phyloP scores from a whole-genome alignment of 73 alveolate species.

The Uronychia setigera region DNA sequence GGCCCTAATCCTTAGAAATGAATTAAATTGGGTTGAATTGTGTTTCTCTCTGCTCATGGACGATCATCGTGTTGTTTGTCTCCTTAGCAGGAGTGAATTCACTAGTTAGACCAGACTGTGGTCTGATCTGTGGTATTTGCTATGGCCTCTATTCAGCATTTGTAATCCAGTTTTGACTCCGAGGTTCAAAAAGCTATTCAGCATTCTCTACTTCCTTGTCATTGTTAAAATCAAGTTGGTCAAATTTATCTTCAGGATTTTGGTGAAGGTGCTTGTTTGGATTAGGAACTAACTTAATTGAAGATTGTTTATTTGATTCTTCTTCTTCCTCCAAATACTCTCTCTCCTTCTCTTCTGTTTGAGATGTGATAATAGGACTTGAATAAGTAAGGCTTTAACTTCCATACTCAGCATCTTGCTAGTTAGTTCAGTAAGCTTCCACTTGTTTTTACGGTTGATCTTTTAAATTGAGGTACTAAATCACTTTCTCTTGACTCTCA shows the following conservation, averaged over 20 bases:
- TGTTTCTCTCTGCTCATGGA: background rate
- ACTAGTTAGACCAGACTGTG: too few relatives aligned
- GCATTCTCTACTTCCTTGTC: background rate
- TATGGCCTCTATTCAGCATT: background rate
- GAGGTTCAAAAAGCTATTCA: background rate
- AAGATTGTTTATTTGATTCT: too few relatives aligned
- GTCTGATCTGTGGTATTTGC: too few relatives aligned
- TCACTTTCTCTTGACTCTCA: background rate
- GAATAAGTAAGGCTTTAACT: too few relatives aligned
- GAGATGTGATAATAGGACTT: background rate
- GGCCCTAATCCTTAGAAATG: background rate
- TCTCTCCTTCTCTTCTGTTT: background rate
- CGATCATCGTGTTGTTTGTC: background rate
- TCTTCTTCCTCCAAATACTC: background rate
- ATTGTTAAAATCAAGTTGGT: background rate
- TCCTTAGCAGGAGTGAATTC: too few relatives aligned
- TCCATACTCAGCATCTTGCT: too few relatives aligned
- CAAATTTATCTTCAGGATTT: background rate
- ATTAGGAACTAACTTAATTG: background rate
- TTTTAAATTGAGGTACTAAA: background rate
- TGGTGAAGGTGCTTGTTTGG: too few relatives aligned
- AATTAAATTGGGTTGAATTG: background rate
- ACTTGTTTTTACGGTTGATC: background rate
- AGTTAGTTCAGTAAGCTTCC: background rate
- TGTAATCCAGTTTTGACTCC: background rate